Conservation (phyloP, 805 yeast genomes). For the Metschnikowia continentalis region DNA sequence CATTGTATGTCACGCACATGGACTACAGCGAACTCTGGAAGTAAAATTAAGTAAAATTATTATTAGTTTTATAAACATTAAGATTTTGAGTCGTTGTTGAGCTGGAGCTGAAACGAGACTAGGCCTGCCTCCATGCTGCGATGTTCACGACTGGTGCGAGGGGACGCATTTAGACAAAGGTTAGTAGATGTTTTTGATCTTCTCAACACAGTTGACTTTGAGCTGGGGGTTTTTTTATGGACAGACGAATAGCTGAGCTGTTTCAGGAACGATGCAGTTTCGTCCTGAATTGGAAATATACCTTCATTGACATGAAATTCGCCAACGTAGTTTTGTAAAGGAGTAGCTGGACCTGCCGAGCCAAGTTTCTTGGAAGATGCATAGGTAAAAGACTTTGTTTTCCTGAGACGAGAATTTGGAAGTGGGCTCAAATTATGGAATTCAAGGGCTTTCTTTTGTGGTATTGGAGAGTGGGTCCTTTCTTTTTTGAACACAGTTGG, state of each 20-base stretch:
- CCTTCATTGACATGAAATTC: slow-evolving; percentile 16
- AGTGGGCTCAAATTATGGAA: not conserved
- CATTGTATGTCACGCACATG: not conserved
- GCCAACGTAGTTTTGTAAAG: slow-evolving; percentile 15
- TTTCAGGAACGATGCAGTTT: slow-evolving; percentile 13
- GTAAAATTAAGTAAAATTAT: not conserved
- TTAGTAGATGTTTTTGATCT: slow-evolving; percentile 12
- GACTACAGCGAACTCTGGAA: not conserved
- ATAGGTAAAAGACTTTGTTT: slow-evolving; percentile 9
- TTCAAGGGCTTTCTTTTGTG: not conserved
- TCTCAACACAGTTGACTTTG: slow-evolving; percentile 7
- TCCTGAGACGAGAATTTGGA: slow-evolving; percentile 1
- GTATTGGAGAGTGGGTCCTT: not conserved
- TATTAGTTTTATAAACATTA: not conserved
- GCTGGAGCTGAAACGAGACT: slow-evolving; percentile 22
- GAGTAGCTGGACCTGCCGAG: slow-evolving; percentile 9
- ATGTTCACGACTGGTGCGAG: slow-evolving; percentile 11
- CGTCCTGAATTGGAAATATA: slow-evolving; percentile 15
- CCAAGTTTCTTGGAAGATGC: slow-evolving; percentile 1
- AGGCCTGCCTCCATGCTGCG: slow-evolving; percentile 29
- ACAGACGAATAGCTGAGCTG: slow-evolving; percentile 8
- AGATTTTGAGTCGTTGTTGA: slow-evolving; percentile 4
- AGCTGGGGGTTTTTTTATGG: slow-evolving; percentile 7
- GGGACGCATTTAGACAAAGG: slow-evolving; percentile 4
- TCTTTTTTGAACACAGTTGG: not conserved